These are phyloP conservation scores for Auxenochlorella pyrenoidosa DNA, from an alignment of 139 green algal genomes.

Conservation along the genomic window DNA sequence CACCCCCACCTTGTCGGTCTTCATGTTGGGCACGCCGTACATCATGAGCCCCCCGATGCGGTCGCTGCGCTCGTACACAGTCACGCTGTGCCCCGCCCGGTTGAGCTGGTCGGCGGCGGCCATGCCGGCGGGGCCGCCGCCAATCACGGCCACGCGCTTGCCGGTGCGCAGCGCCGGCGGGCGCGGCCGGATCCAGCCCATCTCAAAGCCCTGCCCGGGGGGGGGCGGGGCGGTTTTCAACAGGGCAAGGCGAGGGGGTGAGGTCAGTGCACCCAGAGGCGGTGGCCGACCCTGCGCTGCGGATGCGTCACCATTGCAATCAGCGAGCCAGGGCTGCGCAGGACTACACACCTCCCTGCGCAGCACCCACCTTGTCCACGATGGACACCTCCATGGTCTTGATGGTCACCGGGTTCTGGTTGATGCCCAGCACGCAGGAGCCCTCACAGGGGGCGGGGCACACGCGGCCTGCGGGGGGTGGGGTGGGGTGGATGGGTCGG, in stretches of 20 bases:
- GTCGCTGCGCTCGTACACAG: constrained; percentile 95
- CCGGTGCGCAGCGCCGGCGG: constrained; percentile 85
- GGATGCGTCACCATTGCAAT: background rate
- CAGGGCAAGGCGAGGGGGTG: too few species aligned
- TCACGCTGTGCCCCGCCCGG: constrained; percentile 90
- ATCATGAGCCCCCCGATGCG: constrained; percentile 97
- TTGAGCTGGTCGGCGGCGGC: constrained; percentile 98
- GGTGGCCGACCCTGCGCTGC: background rate
- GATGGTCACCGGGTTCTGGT: constrained; percentile 96
- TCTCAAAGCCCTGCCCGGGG: constrained; percentile 80
- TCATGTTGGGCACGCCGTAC: constrained; percentile 98
- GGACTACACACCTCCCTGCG: too few species aligned
- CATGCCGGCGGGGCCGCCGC: constrained; percentile 90
- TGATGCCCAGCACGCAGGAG: constrained; percentile 96
- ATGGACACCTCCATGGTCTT: constrained; percentile 97
- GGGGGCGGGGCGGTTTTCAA: background rate
- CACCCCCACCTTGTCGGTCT: constrained; percentile 87
- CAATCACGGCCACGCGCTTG: constrained; percentile 88
- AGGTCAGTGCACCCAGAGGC: background rate
- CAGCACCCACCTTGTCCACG: constrained; percentile 91
- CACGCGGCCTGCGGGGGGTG: constrained; percentile 62
- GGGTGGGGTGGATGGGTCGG: background rate
- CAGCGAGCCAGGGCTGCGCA: too few species aligned
- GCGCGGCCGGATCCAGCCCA: constrained; percentile 93
- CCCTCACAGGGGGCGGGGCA: constrained; percentile 97